Conservation (phyloP, 768 basidiomycete genomes). For the Rhodotorula paludigena region DNA sequence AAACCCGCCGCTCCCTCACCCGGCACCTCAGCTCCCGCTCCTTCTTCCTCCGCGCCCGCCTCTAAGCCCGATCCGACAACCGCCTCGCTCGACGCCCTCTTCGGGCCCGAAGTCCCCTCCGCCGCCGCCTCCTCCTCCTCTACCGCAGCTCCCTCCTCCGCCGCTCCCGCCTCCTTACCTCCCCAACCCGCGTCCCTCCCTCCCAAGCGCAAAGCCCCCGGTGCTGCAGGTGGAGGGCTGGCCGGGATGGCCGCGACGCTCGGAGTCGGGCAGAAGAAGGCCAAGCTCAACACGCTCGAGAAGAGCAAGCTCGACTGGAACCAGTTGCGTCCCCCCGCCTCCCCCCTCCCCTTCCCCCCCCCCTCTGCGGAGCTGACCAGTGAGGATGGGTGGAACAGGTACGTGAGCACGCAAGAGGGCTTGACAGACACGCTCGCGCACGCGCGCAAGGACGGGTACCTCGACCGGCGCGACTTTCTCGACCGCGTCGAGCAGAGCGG, state of each 20-base stretch:
- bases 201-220: constrained; percentile 44
- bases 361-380: too few relatives aligned
- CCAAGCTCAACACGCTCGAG: constrained; percentile 75
- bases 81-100: constrained; percentile 21
- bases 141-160: constrained; percentile 18
- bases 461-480: constrained; percentile 80
- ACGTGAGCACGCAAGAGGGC: constrained; percentile 41
- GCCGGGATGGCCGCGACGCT: constrained; percentile 54
- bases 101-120: constrained; percentile 10
- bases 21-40: not conserved
- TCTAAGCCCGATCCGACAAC: not conserved
- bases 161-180: constrained; percentile 25
- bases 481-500: constrained; percentile 68
- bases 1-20: constrained; percentile 3
- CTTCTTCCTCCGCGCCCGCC: not conserved
- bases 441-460: constrained; percentile 69
- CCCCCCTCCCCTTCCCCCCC: not conserved
- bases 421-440: constrained; percentile 68
- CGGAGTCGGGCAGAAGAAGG: constrained; percentile 52
- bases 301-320: constrained; percentile 87
- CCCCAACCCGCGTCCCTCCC: constrained; percentile 40
- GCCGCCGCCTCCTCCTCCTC: not conserved
- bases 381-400: too few relatives aligned
- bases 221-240: constrained; percentile 56
- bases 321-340: constrained; percentile 42